Conservation (phyloP, 495 filamentous ascomycete genomes). For the Daldinia concentrica region DNA sequence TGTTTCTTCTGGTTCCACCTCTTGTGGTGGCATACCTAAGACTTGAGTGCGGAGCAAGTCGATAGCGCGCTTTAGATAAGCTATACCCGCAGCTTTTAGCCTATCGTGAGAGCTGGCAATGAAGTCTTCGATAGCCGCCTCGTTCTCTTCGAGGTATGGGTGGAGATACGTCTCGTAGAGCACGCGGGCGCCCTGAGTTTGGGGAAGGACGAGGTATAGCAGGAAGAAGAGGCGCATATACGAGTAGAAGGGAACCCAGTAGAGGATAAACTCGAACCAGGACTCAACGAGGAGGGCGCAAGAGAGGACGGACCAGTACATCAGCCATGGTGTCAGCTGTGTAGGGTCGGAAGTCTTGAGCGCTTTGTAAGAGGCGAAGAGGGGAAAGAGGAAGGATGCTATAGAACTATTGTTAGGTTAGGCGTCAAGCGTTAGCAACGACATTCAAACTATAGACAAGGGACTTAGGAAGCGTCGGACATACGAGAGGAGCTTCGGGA, state of each 20-base stretch:
- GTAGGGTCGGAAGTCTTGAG: conserved; percentile 91
- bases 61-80: conserved; percentile 81
- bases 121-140: conserved; percentile 87
- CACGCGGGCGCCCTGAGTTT: conserved; percentile 87
- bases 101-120: conserved; percentile 85
- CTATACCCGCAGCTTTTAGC: conserved; percentile 77
- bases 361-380: conserved; percentile 98
- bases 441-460: conserved; percentile 12
- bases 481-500: conserved; percentile 83
- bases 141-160: conserved; percentile 88
- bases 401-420: conserved; percentile 67
- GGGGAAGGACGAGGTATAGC: conserved; percentile 96
- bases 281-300: conserved; percentile 84
- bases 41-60: conserved; percentile 78
- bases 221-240: conserved; percentile 89
- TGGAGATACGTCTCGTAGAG: conserved; percentile 87
- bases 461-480: conserved; percentile 46
- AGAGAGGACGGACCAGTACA: conserved; percentile 97
- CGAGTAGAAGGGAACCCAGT: conserved; percentile 94
- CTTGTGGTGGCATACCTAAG: conserved; percentile 69
- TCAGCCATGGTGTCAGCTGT: conserved; percentile 96
- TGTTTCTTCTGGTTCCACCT: conserved; percentile 51
- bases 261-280: conserved; percentile 84
- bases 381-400: conserved; percentile 90
- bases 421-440: conserved; percentile 15